Conservation (phyloP, 129 eudicot species). For the Silybum marianum region DNA sequence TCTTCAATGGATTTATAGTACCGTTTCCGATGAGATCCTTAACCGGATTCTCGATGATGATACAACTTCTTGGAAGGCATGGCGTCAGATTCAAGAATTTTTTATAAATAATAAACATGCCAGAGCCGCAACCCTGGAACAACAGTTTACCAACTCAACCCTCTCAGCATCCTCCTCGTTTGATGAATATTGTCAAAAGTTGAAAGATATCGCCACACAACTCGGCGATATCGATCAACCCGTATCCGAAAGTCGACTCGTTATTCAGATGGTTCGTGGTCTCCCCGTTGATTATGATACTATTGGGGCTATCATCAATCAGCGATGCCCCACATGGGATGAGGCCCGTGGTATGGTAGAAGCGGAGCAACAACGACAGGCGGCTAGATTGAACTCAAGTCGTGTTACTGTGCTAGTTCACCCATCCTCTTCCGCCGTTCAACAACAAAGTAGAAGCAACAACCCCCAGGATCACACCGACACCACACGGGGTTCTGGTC, state of each 20-base stretch:
- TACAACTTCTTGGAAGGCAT: background rate
- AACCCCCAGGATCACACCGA: background rate
- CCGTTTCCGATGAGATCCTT: background rate
- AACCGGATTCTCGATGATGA: background rate
- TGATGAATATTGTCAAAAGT: background rate
- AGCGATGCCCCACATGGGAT: background rate
- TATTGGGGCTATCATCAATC: background rate
- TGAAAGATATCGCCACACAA: background rate
- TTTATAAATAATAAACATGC: background rate
- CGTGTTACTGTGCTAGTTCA: background rate
- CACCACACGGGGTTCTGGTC: background rate
- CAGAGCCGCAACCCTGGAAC: background rate
- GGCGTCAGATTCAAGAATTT: background rate
- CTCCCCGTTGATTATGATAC: background rate
- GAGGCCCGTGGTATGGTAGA: background rate
- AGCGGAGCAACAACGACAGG: background rate
- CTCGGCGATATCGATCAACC: slow-evolving; percentile 1
- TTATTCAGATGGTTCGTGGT: background rate
- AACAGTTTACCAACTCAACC: background rate
- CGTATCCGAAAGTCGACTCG: background rate
- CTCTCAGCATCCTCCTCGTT: background rate
- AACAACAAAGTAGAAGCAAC: background rate
- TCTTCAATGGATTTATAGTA: background rate
- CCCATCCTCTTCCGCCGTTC: background rate
- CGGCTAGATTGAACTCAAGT: background rate